These are phyloP conservation scores for Arabidopsis arenosa DNA, from an alignment of 345 rosid species.

Conservation along the genomic window DNA sequence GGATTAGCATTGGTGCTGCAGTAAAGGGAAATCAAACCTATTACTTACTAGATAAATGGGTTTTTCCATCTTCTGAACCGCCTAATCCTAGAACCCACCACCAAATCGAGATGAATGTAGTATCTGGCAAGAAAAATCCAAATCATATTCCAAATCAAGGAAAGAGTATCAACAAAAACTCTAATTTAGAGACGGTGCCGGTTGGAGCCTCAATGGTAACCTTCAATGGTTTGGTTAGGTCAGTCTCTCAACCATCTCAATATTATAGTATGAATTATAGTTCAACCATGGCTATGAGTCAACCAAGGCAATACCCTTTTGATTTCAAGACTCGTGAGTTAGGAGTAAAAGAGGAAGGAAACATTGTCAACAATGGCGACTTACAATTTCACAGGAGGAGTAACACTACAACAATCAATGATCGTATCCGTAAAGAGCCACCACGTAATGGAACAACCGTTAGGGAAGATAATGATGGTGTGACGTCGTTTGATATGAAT, in stretches of 20 bases:
- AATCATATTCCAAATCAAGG: background rate
- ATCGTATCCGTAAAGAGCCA: background rate
- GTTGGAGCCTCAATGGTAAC: background rate
- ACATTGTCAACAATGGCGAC: background rate
- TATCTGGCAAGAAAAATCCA: no score
- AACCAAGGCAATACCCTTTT: slow-evolving; percentile 2
- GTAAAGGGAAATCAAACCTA: no score
- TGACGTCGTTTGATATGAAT: background rate
- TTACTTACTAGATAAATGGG: no score
- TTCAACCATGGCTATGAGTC: background rate
- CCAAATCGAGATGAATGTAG: no score
- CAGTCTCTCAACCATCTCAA: background rate
- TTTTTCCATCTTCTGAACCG: no score
- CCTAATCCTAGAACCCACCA: no score
- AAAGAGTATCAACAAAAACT: no score
- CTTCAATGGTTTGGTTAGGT: background rate
- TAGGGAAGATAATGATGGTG: background rate
- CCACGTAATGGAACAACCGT: background rate
- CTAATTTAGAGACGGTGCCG: slow-evolving; percentile 15
- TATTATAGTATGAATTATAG: background rate
- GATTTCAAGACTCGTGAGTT: background rate
- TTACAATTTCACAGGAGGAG: background rate
- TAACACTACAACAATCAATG: background rate
- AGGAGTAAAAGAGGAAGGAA: background rate
- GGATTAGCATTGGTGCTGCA: no score